phyloP scores from a whole-genome alignment of 352 stramenopile species.

The Nothophytophthora sp. region DNA sequence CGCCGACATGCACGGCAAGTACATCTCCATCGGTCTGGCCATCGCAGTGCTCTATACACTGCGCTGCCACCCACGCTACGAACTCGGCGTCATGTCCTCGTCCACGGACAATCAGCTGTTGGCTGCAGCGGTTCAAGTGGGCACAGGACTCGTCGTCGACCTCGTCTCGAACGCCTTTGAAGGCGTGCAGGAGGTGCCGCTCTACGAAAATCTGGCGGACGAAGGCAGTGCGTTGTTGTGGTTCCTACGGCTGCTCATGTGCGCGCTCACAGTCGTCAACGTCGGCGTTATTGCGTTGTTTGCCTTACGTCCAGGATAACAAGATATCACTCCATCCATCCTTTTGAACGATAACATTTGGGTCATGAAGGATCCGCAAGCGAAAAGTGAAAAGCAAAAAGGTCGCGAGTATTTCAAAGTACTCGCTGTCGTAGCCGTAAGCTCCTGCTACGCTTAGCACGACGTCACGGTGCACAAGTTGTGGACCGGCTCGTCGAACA shows the following conservation, averaged over 20 bases:
- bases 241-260: conserved; percentile 27
- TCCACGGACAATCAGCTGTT: conserved; percentile 9
- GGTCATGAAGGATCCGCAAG: too few relatives aligned
- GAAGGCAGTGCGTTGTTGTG: conserved; percentile 20
- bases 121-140: conserved; percentile 1
- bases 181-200: conserved; percentile 35
- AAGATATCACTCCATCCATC: too few relatives aligned
- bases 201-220: conserved; percentile 34
- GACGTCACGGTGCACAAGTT: too few relatives aligned
- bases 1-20: conserved; percentile 45
- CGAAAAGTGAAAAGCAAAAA: too few relatives aligned
- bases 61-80: conserved; percentile 23
- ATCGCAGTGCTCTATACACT: conserved; percentile 25
- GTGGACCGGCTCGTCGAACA: too few relatives aligned
- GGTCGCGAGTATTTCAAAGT: too few relatives aligned
- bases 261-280: conserved; percentile 26
- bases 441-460: too few relatives aligned
- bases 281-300: conserved; percentile 21
- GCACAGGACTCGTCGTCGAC: conserved; percentile 27
- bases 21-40: conserved; percentile 38
- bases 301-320: not conserved
- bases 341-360: too few relatives aligned
- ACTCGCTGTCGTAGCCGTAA: too few relatives aligned
- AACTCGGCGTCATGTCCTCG: conserved; percentile 3
- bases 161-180: conserved; percentile 38